A percentile compares a stretch with the other conserved stretches of the same genome.
Conservation (phyloP, 495 filamentous ascomycete genomes). For the Aspergillus funiculosus region DNA sequence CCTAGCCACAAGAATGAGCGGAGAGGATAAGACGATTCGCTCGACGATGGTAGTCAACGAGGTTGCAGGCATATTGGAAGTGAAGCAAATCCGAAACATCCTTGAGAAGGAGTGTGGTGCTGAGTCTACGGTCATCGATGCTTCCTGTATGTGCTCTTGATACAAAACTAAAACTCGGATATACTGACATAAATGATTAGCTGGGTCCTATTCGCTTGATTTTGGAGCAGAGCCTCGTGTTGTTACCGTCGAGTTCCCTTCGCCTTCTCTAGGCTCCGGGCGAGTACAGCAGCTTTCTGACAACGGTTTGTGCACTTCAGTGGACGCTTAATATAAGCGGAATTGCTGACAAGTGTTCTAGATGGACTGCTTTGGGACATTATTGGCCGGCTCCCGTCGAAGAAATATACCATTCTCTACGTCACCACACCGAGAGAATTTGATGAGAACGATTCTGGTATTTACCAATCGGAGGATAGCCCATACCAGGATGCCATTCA, state of each 20-base stretch:
- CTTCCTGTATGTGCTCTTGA: slow-evolving; percentile 51
- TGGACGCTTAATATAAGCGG: background rate
- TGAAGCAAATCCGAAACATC: slow-evolving; percentile 47
- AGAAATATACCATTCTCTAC: slow-evolving; percentile 61
- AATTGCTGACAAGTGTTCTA: slow-evolving; percentile 24
- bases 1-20: slow-evolving; percentile 50
- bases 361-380: slow-evolving; percentile 58
- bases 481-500: slow-evolving; percentile 46
- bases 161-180: background rate
- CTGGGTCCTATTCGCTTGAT: slow-evolving; percentile 39
- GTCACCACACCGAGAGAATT: slow-evolving; percentile 46
- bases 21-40: slow-evolving; percentile 43
- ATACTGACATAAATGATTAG: slow-evolving; percentile 26
- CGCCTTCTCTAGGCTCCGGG: slow-evolving; percentile 35
- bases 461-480: slow-evolving; percentile 49
- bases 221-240: slow-evolving; percentile 45
- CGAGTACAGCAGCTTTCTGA: slow-evolving; percentile 40
- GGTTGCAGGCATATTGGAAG: slow-evolving; percentile 55
- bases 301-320: slow-evolving; percentile 36
- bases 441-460: slow-evolving; percentile 32
- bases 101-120: slow-evolving; percentile 51
- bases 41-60: slow-evolving; percentile 53
- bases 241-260: slow-evolving; percentile 49
- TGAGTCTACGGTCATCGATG: slow-evolving; percentile 49
- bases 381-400: slow-evolving; percentile 48